phyloP scores from a whole-genome alignment of 352 stramenopile genomes.

The Pythium biforme region DNA sequence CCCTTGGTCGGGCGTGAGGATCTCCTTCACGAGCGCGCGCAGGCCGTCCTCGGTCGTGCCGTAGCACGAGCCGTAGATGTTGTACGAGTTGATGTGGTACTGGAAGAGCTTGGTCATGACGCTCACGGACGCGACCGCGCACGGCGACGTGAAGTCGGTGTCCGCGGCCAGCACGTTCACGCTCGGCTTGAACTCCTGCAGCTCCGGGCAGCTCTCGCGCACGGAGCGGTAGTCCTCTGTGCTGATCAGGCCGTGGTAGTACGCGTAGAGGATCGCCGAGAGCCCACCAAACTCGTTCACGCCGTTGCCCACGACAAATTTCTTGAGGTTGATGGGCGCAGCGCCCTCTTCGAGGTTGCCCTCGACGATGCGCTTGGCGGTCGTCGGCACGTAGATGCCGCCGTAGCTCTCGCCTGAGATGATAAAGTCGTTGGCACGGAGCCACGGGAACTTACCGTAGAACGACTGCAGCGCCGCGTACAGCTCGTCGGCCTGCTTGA shows the following conservation, averaged over 20 bases:
- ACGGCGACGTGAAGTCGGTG: conserved; percentile 18
- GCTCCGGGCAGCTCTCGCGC: conserved; percentile 35
- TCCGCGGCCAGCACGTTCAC: conserved; percentile 7
- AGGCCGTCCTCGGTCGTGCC: conserved; percentile 44
- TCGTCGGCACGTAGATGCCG: conserved; percentile 77
- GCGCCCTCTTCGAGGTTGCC: conserved; percentile 31
- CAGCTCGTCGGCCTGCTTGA: conserved; percentile 68
- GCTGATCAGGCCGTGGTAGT: conserved; percentile 70
- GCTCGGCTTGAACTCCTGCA: conserved; percentile 42
- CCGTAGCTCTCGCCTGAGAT: conserved; percentile 77
- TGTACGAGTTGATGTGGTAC: conserved; percentile 55
- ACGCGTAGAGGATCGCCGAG: conserved; percentile 61
- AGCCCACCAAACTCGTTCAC: conserved; percentile 57
- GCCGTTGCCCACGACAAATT: conserved; percentile 81
- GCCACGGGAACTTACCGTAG: conserved; percentile 83
- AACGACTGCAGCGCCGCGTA: conserved; percentile 82
- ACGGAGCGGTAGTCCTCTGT: conserved; percentile 59
- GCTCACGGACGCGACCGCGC: conserved; percentile 25
- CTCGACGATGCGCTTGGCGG: conserved; percentile 53
- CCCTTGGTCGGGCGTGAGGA: conserved; percentile 38
- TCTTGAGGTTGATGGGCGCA: conserved; percentile 66
- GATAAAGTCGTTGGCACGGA: conserved; percentile 75
- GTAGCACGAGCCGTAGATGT: conserved; percentile 52
- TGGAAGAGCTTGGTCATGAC: conserved; percentile 34
- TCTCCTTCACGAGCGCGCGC: conserved; percentile 35